Conservation (phyloP, 176 grass and related monocot species). For the Secale cereale region DNA sequence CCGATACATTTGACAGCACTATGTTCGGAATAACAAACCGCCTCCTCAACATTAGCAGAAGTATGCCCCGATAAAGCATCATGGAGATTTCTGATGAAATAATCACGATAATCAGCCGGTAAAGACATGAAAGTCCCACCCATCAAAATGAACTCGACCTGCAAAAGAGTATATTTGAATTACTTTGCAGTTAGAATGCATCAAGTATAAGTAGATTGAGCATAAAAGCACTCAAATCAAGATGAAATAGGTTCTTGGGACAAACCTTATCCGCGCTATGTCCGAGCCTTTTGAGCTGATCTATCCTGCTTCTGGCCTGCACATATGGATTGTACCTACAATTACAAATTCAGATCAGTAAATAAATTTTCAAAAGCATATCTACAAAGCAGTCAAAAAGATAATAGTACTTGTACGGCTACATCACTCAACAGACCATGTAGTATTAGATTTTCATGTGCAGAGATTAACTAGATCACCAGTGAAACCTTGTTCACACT, state of each 20-base stretch:
- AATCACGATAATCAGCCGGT: conserved; percentile 91
- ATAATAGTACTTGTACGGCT: not conserved
- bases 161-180: conserved; percentile 19
- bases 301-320: conserved; percentile 97
- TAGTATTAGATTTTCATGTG: not conserved
- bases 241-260: not conserved
- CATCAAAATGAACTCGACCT: conserved; percentile 98
- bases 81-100: conserved; percentile 98
- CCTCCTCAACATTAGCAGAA: conserved; percentile 96
- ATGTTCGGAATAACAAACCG: conserved; percentile 97
- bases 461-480: not conserved
- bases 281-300: conserved; percentile 96
- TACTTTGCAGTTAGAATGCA: not conserved
- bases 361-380: not conserved
- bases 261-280: conserved; percentile 98
- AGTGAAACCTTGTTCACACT: not conserved
- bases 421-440: not conserved
- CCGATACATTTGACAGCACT: conserved; percentile 93
- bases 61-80: conserved; percentile 93
- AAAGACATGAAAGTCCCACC: conserved; percentile 98
- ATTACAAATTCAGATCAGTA: conserved; percentile 7
- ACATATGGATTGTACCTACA: conserved; percentile 96
- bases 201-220: not conserved
- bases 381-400: conserved; percentile 19
- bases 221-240: not conserved